Evolutionary conservation across 192 early-diverging fungal genomes (phyloP), one percentile per base, ranked within the genome.

Genomic region (Coemansia sp.): DNA sequence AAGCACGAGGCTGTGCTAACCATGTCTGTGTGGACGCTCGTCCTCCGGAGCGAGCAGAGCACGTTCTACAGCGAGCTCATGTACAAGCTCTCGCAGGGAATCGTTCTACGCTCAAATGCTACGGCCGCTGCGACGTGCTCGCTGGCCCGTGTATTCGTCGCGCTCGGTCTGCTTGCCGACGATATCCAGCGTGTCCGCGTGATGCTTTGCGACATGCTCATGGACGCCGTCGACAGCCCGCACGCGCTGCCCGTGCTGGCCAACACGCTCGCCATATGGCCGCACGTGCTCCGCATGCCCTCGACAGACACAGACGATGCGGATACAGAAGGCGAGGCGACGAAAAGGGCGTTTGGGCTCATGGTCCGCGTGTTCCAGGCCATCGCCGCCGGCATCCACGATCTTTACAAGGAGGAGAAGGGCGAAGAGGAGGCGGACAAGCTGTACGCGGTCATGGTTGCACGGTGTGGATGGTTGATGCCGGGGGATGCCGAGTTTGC

Each of bases 401-500:
- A 79, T 49, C 62, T 79, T 7, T 79, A 79, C 52, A 31, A 62
- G 7, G 71, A 73, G 24, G 76, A 79, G 56, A 53, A 62, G 19
- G 31, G 58, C 28, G 55, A n/a, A 40, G 54, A 56, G 7, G 70
- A 73, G 51, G 76, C 76, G 0, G 62, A 79, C 49, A 56, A 50
- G 49, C 64, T 79, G 25, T 79, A 79, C 53, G n/a, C 62, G 24
- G 56, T 79, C 54, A 73, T 79, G 69, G 60, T 66, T 31, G 66
- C 69, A 18, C 62, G 38, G 28, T 79, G 76, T 25, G 63, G 62
- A 24, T 79, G 76, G 76, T 67, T 62, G 38, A 44, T 11, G 54
- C 76, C 76, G 29, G 49, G 58, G 29, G 56, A 79, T 42, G 76
- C 76, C 31, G 76, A 79, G 70, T 79, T 62, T 65, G 71, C 76